Evolutionary conservation across 495 filamentous ascomycete species (phyloP).

Genomic region (Hypoxylon fragiforme): DNA sequence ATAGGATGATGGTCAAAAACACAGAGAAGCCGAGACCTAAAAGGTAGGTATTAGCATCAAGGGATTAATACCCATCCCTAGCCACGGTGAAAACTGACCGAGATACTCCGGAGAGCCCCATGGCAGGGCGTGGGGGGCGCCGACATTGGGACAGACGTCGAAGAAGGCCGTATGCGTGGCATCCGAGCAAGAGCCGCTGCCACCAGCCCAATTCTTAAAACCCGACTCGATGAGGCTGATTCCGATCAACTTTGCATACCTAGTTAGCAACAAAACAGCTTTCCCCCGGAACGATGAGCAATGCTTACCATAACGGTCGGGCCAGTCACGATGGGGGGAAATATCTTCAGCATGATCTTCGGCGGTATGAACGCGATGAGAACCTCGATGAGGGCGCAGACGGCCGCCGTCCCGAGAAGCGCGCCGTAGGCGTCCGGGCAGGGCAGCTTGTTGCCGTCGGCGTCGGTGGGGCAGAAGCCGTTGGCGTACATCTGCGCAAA

Average conservation of each 20-base stretch:
- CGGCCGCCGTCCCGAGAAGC: conserved; percentile 71
- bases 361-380: conserved; percentile 76
- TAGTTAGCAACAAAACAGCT: too few species aligned
- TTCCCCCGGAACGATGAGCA: too few species aligned
- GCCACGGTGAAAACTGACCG: conserved; percentile 42
- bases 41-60: conserved; percentile 2
- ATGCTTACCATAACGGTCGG: conserved; percentile 73
- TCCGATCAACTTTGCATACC: conserved; percentile 54
- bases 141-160: conserved; percentile 68
- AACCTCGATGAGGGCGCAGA: conserved; percentile 75
- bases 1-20: conserved; percentile 85
- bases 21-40: conserved; percentile 80
- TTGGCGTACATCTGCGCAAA: conserved; percentile 85
- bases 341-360: conserved; percentile 69
- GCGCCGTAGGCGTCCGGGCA: conserved; percentile 88
- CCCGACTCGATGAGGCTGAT: conserved; percentile 74
- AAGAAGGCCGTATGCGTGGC: conserved; percentile 59
- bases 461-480: conserved; percentile 69
- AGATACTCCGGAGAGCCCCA: conserved; percentile 91
- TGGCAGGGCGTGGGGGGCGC: conserved; percentile 76
- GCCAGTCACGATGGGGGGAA: conserved; percentile 88
- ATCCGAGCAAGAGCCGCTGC: conserved; percentile 63
- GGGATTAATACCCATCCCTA: too few species aligned
- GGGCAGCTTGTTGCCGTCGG: conserved; percentile 67
- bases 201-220: conserved; percentile 85